Conservation (phyloP, 2,329 filamentous ascomycete species). For the Parafenestella ontariensis region DNA sequence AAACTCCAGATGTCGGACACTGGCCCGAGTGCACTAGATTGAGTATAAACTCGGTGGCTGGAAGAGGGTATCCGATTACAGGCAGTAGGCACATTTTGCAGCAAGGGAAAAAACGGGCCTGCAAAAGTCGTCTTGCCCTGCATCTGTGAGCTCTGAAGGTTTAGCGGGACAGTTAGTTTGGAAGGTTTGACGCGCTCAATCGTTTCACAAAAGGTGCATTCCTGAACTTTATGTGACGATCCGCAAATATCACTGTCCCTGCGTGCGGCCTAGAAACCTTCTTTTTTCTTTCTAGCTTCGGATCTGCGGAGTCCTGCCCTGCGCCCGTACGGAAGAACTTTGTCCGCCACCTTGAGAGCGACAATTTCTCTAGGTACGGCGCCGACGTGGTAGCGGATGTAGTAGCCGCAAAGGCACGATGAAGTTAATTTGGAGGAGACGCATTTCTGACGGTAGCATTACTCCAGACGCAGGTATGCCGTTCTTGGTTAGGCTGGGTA, state of each 20-base stretch:
- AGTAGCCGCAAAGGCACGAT: background rate
- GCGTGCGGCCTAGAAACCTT: background rate
- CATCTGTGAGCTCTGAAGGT: too few relatives aligned
- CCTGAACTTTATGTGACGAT: too few relatives aligned
- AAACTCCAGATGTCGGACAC: background rate
- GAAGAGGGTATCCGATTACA: background rate
- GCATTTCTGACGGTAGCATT: background rate
- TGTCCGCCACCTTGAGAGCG: conserved; percentile 8
- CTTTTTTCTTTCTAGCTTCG: background rate
- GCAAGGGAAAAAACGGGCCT: background rate
- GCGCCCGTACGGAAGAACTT: conserved; percentile 13
- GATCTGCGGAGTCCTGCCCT: conserved; percentile 3
- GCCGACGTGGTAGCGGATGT: conserved; percentile 4
- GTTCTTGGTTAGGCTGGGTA: background rate
- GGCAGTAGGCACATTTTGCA: background rate
- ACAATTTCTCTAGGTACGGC: background rate
- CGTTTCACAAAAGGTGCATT: too few relatives aligned
- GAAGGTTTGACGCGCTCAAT: background rate
- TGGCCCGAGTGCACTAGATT: background rate
- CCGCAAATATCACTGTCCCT: too few relatives aligned
- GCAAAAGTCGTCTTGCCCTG: background rate
- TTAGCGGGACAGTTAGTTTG: conserved; percentile 4
- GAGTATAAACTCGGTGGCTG: background rate
- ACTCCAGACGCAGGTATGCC: background rate
- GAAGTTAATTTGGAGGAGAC: conserved; percentile 2